Percentiles rank a stretch among this genome's conserved stretches.
Conservation (phyloP, 352 stramenopile genomes). For the Phytophthora macrochlamydospora region DNA sequence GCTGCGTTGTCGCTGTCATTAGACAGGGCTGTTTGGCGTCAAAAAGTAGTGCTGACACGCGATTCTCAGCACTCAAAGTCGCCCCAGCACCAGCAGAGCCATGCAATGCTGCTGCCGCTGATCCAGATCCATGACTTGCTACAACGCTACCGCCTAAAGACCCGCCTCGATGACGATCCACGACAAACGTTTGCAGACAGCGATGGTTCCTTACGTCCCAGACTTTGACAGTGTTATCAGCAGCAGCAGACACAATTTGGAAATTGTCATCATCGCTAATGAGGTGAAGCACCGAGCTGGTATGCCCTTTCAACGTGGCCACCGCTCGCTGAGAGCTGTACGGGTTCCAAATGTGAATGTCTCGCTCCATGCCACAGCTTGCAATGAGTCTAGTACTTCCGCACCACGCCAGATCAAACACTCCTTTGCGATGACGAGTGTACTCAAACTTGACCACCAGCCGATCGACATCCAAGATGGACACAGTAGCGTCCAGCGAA, state of each 20-base stretch:
- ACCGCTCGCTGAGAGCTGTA: conserved; percentile 86
- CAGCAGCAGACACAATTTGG: conserved; percentile 81
- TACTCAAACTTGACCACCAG: conserved; percentile 86
- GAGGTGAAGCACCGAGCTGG: conserved; percentile 76
- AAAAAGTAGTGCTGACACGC: conserved; percentile 70
- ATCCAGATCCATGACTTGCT: conserved; percentile 3
- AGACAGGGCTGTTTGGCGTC: conserved; percentile 70
- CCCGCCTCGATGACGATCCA: conserved; percentile 38
- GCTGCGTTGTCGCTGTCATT: conserved; percentile 69
- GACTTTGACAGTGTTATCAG: conserved; percentile 86
- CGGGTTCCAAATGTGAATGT: conserved; percentile 91
- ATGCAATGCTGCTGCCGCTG: conserved; percentile 22
- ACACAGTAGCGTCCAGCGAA: conserved; percentile 80
- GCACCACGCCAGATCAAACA: conserved; percentile 87
- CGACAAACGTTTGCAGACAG: conserved; percentile 80
- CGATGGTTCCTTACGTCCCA: conserved; percentile 86
- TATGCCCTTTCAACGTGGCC: conserved; percentile 73
- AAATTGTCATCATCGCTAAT: conserved; percentile 85
- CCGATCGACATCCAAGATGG: conserved; percentile 82
- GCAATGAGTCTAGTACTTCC: conserved; percentile 74
- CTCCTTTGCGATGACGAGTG: conserved; percentile 78
- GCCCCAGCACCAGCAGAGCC: conserved; percentile 40
- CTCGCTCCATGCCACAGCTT: conserved; percentile 84
- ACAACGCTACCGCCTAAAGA: conserved; percentile 2
- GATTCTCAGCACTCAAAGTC: conserved; percentile 52